Conservation (phyloP, 345 rosid genomes). For the Linum usitatissimum region DNA sequence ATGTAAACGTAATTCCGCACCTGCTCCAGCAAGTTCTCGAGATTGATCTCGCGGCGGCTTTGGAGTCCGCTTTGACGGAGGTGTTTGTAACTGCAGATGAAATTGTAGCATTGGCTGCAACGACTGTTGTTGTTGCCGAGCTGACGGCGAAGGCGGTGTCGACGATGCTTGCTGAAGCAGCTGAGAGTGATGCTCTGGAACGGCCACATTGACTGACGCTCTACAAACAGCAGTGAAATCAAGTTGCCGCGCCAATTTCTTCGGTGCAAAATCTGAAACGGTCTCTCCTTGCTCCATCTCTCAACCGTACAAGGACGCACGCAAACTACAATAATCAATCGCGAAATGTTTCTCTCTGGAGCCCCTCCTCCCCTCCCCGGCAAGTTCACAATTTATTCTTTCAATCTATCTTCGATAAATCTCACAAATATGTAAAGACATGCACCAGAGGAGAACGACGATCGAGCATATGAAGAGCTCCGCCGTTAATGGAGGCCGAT, state of each 20-base stretch:
- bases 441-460: not conserved
- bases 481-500: not conserved
- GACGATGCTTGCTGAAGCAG: constrained; percentile 14
- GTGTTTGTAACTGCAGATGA: constrained; percentile 13
- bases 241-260: constrained; percentile 39
- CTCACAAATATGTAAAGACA: not conserved
- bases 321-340: not conserved
- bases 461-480: not conserved
- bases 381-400: not conserved
- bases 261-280: constrained; percentile 31
- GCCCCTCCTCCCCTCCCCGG: not conserved
- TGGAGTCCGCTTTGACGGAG: constrained; percentile 3
- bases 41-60: not conserved
- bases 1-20: not conserved
- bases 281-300: constrained; percentile 38
- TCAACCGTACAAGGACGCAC: not conserved
- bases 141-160: constrained; percentile 11
- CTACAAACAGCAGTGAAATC: constrained; percentile 34
- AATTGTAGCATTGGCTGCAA: not conserved
- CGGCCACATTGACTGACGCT: constrained; percentile 21
- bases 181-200: constrained; percentile 18
- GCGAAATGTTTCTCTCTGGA: not conserved
- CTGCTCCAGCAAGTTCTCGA: constrained; percentile 7
- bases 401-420: not conserved
- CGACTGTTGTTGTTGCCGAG: not conserved